Evolutionary conservation across 441 rosid genomes (phyloP).

Genomic region (Arabidopsis lyrata): DNA sequence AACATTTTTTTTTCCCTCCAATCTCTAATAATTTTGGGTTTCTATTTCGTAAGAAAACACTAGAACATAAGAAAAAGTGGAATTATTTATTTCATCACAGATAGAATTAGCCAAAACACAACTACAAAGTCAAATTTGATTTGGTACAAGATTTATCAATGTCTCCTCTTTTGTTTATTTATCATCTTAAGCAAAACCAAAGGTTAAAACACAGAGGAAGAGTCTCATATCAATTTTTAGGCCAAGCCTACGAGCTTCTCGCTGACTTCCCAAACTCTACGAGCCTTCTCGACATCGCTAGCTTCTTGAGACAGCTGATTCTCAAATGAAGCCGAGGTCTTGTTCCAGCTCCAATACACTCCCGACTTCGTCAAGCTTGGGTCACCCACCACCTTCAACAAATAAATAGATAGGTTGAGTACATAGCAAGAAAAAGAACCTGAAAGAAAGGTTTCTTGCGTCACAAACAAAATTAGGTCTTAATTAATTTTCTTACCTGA

Average conservation of each 20-base stretch:
- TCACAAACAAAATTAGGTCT: conserved; percentile 1
- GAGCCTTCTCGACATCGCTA: conserved; percentile 69
- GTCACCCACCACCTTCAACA: conserved; percentile 64
- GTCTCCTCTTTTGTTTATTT: conserved; percentile 16
- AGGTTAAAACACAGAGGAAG: neutral
- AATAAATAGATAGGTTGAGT: neutral
- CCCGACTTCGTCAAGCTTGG: conserved; percentile 73
- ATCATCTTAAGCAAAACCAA: conserved; percentile 1
- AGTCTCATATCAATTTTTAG: conserved; percentile 31
- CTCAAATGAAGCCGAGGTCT: conserved; percentile 80
- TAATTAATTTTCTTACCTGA: conserved; percentile 51
- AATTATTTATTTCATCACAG: conserved; percentile 14
- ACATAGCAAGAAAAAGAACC: neutral
- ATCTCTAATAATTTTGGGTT: neutral
- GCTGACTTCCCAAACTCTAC: conserved; percentile 78
- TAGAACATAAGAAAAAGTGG: neutral
- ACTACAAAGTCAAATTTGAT: conserved; percentile 4
- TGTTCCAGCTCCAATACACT: conserved; percentile 93
- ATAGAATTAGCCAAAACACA: conserved; percentile 10
- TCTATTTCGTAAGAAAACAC: neutral
- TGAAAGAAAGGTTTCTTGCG: neutral
- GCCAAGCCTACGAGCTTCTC: conserved; percentile 84
- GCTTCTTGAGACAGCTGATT: conserved; percentile 80
- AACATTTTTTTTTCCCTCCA: neutral
- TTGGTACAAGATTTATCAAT: conserved; percentile 23